phyloP scores from a whole-genome alignment of 495 filamentous ascomycete species.

The Parathielavia appendiculata region DNA sequence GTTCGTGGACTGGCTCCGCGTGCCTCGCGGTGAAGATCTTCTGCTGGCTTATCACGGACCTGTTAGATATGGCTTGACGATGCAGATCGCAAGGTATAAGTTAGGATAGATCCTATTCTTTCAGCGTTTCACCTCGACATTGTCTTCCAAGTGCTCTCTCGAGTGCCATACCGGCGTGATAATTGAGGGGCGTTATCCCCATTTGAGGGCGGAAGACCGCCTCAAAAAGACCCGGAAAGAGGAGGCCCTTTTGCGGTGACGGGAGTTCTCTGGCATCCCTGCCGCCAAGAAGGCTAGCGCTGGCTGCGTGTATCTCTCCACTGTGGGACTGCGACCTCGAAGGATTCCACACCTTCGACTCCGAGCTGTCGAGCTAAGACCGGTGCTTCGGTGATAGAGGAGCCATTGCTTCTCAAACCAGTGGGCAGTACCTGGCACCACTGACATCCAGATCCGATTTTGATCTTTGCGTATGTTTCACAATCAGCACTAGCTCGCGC shows the following conservation, averaged over 20 bases:
- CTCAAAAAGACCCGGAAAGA: no score
- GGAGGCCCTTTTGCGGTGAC: neutral
- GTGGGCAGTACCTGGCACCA: no score
- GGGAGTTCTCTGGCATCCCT: neutral
- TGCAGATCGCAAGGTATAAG: neutral
- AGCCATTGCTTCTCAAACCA: neutral
- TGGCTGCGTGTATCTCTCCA: neutral
- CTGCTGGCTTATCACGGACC: neutral
- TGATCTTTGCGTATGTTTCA: no score
- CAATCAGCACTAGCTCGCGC: no score
- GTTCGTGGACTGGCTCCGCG: constrained; percentile 18
- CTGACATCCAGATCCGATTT: no score
- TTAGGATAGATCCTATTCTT: neutral
- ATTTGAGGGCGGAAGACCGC: no score
- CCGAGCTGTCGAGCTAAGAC: no score
- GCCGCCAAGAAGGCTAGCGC: constrained; percentile 5
- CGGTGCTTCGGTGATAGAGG: no score
- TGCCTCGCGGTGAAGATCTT: neutral
- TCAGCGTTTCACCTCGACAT: neutral
- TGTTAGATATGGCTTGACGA: neutral
- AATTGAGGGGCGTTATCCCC: no score
- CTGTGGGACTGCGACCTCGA: neutral
- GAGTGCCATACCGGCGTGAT: no score
- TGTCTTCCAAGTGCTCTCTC: no score
- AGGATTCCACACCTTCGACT: neutral